phyloP scores from a whole-genome alignment of 306 rosid species.

The Begonia masoniana region DNA sequence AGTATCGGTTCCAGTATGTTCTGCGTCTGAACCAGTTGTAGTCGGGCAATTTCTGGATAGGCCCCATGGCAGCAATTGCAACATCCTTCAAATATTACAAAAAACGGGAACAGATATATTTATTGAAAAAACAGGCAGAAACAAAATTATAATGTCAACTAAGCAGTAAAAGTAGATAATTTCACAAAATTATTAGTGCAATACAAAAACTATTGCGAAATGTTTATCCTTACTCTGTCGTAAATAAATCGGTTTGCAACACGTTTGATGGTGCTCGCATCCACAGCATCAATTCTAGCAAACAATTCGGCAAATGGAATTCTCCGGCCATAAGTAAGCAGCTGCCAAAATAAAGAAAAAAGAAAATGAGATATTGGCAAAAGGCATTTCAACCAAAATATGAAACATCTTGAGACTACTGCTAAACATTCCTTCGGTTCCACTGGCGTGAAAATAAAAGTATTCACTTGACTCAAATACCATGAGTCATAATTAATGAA shows the following conservation, averaged over 20 bases:
- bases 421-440: no score
- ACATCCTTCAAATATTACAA: conserved; percentile 38
- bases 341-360: conserved; percentile 21
- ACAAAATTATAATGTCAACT: not conserved
- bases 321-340: conserved; percentile 89
- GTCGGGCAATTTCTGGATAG: conserved; percentile 70
- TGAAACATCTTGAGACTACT: no score
- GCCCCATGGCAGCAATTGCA: conserved; percentile 90
- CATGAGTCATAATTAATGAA: no score
- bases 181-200: not conserved
- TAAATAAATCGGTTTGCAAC: conserved; percentile 86
- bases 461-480: no score
- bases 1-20: conserved; percentile 97
- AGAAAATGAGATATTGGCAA: not conserved
- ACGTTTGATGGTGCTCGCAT: conserved; percentile 80
- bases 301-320: conserved; percentile 82
- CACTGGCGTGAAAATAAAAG: no score
- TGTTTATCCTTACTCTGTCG: conserved; percentile 51
- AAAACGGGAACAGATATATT: no score
- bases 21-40: conserved; percentile 99
- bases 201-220: not conserved
- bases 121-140: not conserved
- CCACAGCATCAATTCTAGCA: conserved; percentile 92
- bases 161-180: not conserved
- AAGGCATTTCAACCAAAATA: no score